Conservation (phyloP, 169 alveolate species). For the Eimeria maxima region DNA sequence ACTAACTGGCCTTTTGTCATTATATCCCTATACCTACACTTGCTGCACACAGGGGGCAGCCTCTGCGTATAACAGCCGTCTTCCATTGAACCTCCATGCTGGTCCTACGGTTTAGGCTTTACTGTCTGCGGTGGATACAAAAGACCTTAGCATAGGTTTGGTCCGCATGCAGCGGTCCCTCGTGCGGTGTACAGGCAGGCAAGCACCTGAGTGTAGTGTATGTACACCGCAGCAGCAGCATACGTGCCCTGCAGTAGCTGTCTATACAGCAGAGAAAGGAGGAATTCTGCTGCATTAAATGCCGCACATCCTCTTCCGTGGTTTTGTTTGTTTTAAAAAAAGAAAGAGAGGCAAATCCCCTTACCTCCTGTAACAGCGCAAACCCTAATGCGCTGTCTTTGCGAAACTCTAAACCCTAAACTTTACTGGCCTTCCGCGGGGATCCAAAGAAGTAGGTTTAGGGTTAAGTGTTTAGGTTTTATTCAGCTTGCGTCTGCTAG, state of each 20-base stretch:
- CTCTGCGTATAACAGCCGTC: not conserved
- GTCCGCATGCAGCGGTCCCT: too few relatives aligned
- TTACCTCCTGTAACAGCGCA: too few relatives aligned
- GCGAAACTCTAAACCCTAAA: slow-evolving; percentile 13
- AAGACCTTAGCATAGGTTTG: too few relatives aligned
- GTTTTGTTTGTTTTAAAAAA: too few relatives aligned
- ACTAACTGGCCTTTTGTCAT: too few relatives aligned
- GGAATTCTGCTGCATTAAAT: too few relatives aligned
- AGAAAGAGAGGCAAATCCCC: too few relatives aligned
- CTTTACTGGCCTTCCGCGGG: not conserved
- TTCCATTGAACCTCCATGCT: not conserved
- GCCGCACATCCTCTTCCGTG: too few relatives aligned
- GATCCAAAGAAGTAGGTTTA: too few relatives aligned
- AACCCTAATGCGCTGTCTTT: not conserved
- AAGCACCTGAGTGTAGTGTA: not conserved
- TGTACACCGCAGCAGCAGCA: too few relatives aligned
- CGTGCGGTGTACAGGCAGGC: not conserved
- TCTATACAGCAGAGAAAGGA: too few relatives aligned
- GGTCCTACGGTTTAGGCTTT: not conserved
- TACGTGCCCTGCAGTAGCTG: not conserved
- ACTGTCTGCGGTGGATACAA: not conserved
- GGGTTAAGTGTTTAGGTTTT: not conserved
- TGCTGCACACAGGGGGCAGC: not conserved
- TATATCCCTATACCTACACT: not conserved
- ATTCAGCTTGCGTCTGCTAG: not conserved